Evolutionary conservation across 225 moss, liverwort and hornwort species (phyloP), one percentile per base, ranked within the genome.

Genomic region (Lunularia cruciata): DNA sequence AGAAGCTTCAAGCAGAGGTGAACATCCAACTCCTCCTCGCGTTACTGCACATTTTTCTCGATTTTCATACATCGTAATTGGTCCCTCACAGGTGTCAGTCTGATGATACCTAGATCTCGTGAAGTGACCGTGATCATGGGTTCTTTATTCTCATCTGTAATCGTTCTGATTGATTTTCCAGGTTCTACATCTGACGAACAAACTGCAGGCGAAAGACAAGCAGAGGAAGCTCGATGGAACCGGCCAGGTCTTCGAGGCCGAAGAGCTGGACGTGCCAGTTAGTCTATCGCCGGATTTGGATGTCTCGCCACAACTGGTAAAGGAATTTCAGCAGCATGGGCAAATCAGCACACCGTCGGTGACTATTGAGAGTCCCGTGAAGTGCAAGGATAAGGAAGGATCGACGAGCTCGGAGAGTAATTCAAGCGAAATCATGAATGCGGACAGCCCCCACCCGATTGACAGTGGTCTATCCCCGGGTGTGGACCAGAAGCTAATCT

Each of bases 1-100:
- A 93, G 68, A 84, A 85, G 59, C 93, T 98, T n/a, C 86, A 92
- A 53, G 79, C 78, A 27, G 83, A 98, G 92, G 92, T 92, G 62
- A 76, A 74, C 28, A 48, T 18, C 7, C 47, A 54, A 28, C 26
- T 28, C 54, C 22, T 12, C 52, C 19, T 22, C 52, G 8, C 10
- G 4, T 51, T 22, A 48, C 18, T 6, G 7, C 7, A 40, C 13
- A 40, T 13, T 5, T 13, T 40, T 43, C 43, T 1, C 16, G 3
- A 11, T 43, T 3, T 43, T 43, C 12, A 43, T 6, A 43, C 16
- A 43, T 57, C 19, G 13, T 39, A 31, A 18, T 22, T 18, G 23
- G 38, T n/a, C n/a, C n/a, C n/a, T n/a, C n/a, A n/a, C n/a, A n/a
- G n/a, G n/a, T n/a, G n/a, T n/a, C n/a, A n/a, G n/a, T n/a, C n/a